Base-by-base conservation (phyloP, 768 basidiomycete genomes). In the Lactifluus volemus region DNA sequence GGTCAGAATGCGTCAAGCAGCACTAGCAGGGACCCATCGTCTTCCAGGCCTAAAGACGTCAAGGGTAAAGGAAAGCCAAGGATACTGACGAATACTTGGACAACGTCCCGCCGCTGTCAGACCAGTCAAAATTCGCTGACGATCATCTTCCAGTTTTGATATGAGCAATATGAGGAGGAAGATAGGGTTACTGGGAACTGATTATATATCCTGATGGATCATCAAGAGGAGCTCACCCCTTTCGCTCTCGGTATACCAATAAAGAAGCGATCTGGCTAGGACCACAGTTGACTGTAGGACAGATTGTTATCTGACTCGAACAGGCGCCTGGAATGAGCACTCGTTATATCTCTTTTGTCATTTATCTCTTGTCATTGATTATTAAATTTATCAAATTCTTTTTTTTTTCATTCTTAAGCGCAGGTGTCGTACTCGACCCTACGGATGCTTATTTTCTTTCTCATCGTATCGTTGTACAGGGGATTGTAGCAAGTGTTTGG, bases 141-240 rank as follows among this genome's bases (percentile, higher is more conserved):
- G n/a, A 34, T 56, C 55, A 8, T 21, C 44, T 8, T 47, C 55
- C 4, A 47, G 48, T 25, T 36, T 19, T 34, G 55, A 56, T 25
- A 55, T 55, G 55, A 49, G 36, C 5, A 48, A 57, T 36, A 57
- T 17, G 55, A 57, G 29, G 55, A 48, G 25, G 55, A 49, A 36
- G 36, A 49, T 15, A 34, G 17, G 8, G n/a, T 11, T 49, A 57
- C 36, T 57, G 55, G 55, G 55, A 49, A 30, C 29, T 25, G 12
- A 38, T 41, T 57, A 30, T 57, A 57, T 41, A 25, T 25, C 25
- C 25, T 25, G 25, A 25, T 25, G 25, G 25, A 25, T 25, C 25
- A 25, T 25, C 25, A 25, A 25, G 25, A 25, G 25, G 25, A 25
- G 25, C 25, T 25, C 25, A 25, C 25, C 25, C 25, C 25, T 25